Conservation (phyloP, 495 filamentous ascomycete species). For the Lasiosphaeriaceae sp. region DNA sequence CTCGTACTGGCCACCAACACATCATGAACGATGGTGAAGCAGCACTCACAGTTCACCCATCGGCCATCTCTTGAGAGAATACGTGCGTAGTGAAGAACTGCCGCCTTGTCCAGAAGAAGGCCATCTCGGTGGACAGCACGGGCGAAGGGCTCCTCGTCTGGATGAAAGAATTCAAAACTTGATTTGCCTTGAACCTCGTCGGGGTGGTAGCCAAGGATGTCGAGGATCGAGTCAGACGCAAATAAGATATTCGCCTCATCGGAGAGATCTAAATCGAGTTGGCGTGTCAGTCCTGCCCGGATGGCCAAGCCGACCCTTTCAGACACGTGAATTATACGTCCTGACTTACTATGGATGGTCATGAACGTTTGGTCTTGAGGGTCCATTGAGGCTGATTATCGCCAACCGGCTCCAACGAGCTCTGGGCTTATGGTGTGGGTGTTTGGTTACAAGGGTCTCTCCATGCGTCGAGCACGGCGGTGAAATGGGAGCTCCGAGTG, state of each 20-base stretch:
- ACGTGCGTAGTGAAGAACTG: constrained; percentile 74
- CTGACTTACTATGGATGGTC: constrained; percentile 77
- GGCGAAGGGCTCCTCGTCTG: constrained; percentile 74
- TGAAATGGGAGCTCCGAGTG: constrained; percentile 5
- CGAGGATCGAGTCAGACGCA: constrained; percentile 75
- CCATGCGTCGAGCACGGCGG: constrained; percentile 23
- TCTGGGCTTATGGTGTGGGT: constrained; percentile 22
- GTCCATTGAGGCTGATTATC: constrained; percentile 55
- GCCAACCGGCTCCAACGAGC: constrained; percentile 36
- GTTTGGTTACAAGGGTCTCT: constrained; percentile 28
- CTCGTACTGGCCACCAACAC: constrained; percentile 83
- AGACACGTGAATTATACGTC: not conserved
- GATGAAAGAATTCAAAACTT: constrained; percentile 84
- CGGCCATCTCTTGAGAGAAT: constrained; percentile 64
- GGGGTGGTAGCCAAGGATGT: constrained; percentile 77
- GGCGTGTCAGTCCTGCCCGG: not conserved
- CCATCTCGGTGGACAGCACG: constrained; percentile 68
- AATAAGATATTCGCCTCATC: constrained; percentile 78
- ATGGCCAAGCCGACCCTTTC: not conserved
- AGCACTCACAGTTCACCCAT: constrained; percentile 83
- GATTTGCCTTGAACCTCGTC: constrained; percentile 72
- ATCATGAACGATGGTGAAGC: constrained; percentile 84
- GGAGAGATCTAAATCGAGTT: constrained; percentile 57
- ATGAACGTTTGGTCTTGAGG: constrained; percentile 75
- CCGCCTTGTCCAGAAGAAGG: constrained; percentile 77